Base-by-base conservation (phyloP, 768 basidiomycete genomes). In the Psilocybe azurescens region DNA sequence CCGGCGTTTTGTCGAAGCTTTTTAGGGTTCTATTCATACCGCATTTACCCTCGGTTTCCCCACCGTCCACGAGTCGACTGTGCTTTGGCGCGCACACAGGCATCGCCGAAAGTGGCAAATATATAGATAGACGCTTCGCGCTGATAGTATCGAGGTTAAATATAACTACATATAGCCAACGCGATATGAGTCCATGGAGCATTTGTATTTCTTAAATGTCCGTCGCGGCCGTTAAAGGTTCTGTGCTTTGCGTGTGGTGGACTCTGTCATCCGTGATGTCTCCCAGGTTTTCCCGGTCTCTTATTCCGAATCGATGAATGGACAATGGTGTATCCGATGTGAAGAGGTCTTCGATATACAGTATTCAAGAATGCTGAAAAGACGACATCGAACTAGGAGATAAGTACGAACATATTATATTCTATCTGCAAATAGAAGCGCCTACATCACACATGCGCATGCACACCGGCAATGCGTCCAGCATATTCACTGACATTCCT, bases 141-240 rank as follows among this genome's bases (percentile, higher is more conserved):
- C n/a, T n/a, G n/a, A n/a, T n/a, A n/a, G n/a, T n/a, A n/a, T n/a
- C n/a, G n/a, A 44, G n/a, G 41, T 44, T 44, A 44, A 44, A 13
- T 44, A 44, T 44, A n/a, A 11, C 13, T n/a, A n/a, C n/a, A 79
- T 44, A 4, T n/a, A 14, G 14, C 13, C 4, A 44, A 44, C 3
- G 41, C 13, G 14, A 38, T 6, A 13, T 38, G 36, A 44, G n/a
- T 11, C 10, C 13, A 7, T 44, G 41, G 41, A 44, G 41, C n/a
- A 7, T 44, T 44, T 6, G 41, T 5, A 38, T 44, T 44, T 44
- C 41, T 44, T 44, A 6, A 44, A 14, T 44, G 3, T 44, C 41
- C 41, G 41, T 44, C 14, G n/a, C 41, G 36, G 13, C 36, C 36
- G 5, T 44, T 44, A 11, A 13, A 38, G 41, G 41, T 44, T 11